Evolutionary conservation across 2,329 filamentous ascomycete genomes (phyloP), one percentile per base, ranked within the genome.

Genomic region (Mycocentrospora acerina): DNA sequence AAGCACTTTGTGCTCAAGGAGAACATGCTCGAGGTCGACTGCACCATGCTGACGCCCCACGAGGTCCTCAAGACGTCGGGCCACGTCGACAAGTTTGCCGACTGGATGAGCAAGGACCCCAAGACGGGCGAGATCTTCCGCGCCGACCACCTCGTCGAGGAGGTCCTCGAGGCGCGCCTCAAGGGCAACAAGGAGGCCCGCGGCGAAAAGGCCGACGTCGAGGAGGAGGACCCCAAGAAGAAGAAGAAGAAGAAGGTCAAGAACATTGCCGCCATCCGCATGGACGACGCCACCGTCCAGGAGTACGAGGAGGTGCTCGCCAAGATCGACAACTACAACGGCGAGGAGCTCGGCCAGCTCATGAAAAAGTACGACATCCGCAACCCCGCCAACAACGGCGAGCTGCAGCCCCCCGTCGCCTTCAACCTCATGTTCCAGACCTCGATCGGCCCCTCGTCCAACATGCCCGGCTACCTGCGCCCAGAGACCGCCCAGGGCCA

Each of bases 371-470:
- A 93, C 70, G 83, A 95, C 53, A 86, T 98, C 69, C 87, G 82
- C 72, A 95, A 95, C 71, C 90, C 91, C 18, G 78, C 79, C 34
- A 95, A 86, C 55, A 86, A 83, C 54, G 80, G 82, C 46, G 80
- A 87, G 56, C 83, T 94, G 25, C 80, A 82, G 18, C 84, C 86
- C 19, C 93, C 93, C 3, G 85, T 95, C 34, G 78, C 89, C 28
- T 96, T 97, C 81, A 98, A 98, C 74, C 83, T 98, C 62, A 98
- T 98, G 93, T 98, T 97, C 78, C 85, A 91, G 70, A 96, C 91
- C 28, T 78, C 87, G 24, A 97, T 98, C 64, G 93, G 93, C 46
- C 90, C 91, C 40, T 94, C 88, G 13, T 86, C 87, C 69, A 90
- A 94, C 42, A 77, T 86, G 47, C 81, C 86, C 32, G 90, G 88